Conservation (phyloP, 1,139 yeast species). For the Saccharomyces hybrid region DNA sequence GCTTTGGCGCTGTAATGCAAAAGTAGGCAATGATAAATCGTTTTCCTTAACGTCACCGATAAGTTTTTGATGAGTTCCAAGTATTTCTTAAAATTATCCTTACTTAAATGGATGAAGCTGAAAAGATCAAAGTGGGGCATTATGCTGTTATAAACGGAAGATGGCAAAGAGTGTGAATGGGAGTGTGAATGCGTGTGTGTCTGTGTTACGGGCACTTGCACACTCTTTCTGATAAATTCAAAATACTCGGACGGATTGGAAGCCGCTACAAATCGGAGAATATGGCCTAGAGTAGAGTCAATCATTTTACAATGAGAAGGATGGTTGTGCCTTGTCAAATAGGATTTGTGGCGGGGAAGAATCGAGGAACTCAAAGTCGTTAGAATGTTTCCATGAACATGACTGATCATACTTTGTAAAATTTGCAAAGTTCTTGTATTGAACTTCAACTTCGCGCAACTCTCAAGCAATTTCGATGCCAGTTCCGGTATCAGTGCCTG, state of each 20-base stretch:
- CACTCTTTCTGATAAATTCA: slow-evolving; percentile 16
- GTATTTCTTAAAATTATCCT: slow-evolving; percentile 15
- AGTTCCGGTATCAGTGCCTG: slow-evolving; percentile 14
- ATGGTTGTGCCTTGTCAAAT: slow-evolving; percentile 9
- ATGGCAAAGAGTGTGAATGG: background rate
- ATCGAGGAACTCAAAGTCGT: slow-evolving; percentile 8
- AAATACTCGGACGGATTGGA: slow-evolving; percentile 28
- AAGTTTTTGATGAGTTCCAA: slow-evolving; percentile 21
- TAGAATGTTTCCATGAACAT: slow-evolving; percentile 12
- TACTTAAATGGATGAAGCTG: slow-evolving; percentile 22
- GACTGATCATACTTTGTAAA: slow-evolving; percentile 19
- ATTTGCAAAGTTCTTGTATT: slow-evolving; percentile 18
- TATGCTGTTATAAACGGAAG: slow-evolving; percentile 2
- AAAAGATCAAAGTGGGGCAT: slow-evolving; percentile 25
- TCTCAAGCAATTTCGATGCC: slow-evolving; percentile 18
- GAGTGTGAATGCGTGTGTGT: background rate
- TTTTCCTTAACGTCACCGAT: slow-evolving; percentile 17
- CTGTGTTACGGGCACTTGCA: slow-evolving; percentile 16
- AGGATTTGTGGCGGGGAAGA: slow-evolving; percentile 19
- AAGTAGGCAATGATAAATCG: slow-evolving; percentile 22
- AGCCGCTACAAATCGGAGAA: slow-evolving; percentile 26
- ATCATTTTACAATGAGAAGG: slow-evolving; percentile 14
- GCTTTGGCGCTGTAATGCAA: slow-evolving; percentile 26
- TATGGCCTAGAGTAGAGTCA: slow-evolving; percentile 23
- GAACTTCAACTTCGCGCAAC: slow-evolving; percentile 21